Conservation (phyloP, 768 basidiomycete genomes). For the Plicaturopsis crispa region DNA sequence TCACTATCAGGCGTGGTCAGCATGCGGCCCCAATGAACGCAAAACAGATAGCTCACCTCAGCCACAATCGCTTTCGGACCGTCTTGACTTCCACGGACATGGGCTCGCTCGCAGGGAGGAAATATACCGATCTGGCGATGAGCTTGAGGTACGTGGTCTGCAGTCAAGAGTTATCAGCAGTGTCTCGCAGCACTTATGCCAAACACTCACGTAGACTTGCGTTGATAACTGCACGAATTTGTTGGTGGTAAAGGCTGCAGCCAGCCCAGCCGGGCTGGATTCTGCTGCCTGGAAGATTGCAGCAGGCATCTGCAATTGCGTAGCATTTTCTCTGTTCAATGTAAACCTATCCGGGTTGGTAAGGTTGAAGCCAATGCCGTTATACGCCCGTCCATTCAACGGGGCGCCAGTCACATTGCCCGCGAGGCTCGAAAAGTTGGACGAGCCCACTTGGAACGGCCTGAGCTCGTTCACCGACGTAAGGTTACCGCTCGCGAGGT, state of each 20-base stretch:
- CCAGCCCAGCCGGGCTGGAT: constrained; percentile 28
- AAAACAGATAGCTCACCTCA: constrained; percentile 29
- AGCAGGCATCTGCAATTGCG: constrained; percentile 40
- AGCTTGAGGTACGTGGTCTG: constrained; percentile 42
- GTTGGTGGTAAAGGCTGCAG: constrained; percentile 27
- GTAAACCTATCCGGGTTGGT: constrained; percentile 32
- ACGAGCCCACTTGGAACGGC: constrained; percentile 24
- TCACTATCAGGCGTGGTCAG: constrained; percentile 20
- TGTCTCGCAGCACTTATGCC: not conserved
- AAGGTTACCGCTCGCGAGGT: constrained; percentile 35
- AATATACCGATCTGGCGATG: constrained; percentile 45
- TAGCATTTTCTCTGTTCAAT: constrained; percentile 31
- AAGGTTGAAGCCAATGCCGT: constrained; percentile 44
- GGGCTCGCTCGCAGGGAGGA: constrained; percentile 25
- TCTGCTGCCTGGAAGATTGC: constrained; percentile 41
- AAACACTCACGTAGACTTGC: constrained; percentile 40
- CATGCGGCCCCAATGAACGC: not conserved
- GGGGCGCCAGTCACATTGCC: constrained; percentile 36
- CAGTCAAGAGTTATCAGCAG: not conserved
- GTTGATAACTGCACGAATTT: constrained; percentile 29
- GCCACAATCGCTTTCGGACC: constrained; percentile 36
- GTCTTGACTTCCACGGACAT: constrained; percentile 35
- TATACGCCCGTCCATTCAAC: constrained; percentile 40
- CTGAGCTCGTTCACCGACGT: constrained; percentile 32
- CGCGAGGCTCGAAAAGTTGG: constrained; percentile 31